A percentile compares a stretch with the other conserved stretches of the same genome.
phyloP scores from a whole-genome alignment of 2,329 filamentous ascomycete species.

The Botrytis pseudocinerea region DNA sequence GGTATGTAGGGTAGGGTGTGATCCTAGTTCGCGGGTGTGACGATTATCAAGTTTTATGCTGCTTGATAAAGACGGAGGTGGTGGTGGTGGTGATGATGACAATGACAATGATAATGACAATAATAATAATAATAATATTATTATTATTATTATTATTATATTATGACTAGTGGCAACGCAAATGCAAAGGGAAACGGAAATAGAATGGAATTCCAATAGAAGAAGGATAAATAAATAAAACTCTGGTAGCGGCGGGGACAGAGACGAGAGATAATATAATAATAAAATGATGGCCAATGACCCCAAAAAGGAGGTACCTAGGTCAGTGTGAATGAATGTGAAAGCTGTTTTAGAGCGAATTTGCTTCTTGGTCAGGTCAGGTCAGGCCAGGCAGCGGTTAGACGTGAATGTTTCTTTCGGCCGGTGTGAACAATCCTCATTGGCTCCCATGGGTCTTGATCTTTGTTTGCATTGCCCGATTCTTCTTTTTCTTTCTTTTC shows the following conservation, averaged over 20 bases:
- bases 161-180: no score
- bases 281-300: not conserved
- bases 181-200: not conserved
- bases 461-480: constrained; percentile 12
- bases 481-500: not conserved
- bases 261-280: not conserved
- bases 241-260: not conserved
- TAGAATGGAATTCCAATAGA: not conserved
- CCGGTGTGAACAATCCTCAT: constrained; percentile 1
- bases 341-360: not conserved
- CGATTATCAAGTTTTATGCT: not conserved
- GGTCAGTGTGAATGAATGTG: not conserved
- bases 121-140: not conserved
- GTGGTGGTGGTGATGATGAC: not conserved
- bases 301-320: not conserved
- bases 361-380: not conserved
- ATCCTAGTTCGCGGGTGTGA: constrained; percentile 1
- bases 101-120: accelerated
- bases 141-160: no score
- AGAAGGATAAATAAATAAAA: not conserved
- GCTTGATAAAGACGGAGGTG: not conserved
- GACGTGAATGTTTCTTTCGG: constrained; percentile 11
- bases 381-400: constrained; percentile 13
- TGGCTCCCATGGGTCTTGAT: not conserved
- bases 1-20: not conserved